Evolutionary conservation across 352 stramenopile genomes (phyloP), one percentile per base, ranked within the genome.

Genomic region (Phytophthora sp.): DNA sequence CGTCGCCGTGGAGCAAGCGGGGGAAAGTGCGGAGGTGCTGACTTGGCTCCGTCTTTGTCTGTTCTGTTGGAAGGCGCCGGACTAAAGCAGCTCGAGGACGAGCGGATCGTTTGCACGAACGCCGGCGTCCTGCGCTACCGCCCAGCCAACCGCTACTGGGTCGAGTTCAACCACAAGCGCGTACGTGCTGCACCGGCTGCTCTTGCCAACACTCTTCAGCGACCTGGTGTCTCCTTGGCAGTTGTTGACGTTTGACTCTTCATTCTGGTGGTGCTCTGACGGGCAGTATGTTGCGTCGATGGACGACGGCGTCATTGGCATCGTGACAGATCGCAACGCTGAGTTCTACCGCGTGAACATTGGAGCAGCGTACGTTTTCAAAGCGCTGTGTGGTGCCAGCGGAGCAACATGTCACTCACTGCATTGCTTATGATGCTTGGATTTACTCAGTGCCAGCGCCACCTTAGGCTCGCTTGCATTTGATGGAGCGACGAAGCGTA

Each of bases 401-500:
- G n/a, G n/a, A n/a, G n/a, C n/a, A n/a, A n/a, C n/a, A n/a, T n/a
- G n/a, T n/a, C n/a, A n/a, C n/a, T n/a, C n/a, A n/a, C n/a, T n/a
- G n/a, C n/a, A 43, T 18, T 43, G 37, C 1, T 26, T 13, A 41
- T 60, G 38, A n/a, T 31, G 18, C 11, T 54, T n/a, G n/a, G 31
- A 27, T 3, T 50, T 48, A 10, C 8, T 20, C 60, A 95, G 85
- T 32, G 88, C 83, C 28, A 90, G 69, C 26, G 84, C 81, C 50
- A 89, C 69, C 11, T 66, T 95, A 12, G 81, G 82, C 7, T 72
- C 79, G 11, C 70, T 99, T 2, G 93, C 87, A 30, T 99, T 99
- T 65, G 97, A 99, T 74, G 97, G 97, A 21, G 97, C 97, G n/a
- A 98, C 92, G 3, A 99, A 99, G 77, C 83, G 97, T 17, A 99